These are phyloP conservation scores for Datura wrightii DNA, from an alignment of 257 asterid genomes.

Conservation along the genomic window DNA sequence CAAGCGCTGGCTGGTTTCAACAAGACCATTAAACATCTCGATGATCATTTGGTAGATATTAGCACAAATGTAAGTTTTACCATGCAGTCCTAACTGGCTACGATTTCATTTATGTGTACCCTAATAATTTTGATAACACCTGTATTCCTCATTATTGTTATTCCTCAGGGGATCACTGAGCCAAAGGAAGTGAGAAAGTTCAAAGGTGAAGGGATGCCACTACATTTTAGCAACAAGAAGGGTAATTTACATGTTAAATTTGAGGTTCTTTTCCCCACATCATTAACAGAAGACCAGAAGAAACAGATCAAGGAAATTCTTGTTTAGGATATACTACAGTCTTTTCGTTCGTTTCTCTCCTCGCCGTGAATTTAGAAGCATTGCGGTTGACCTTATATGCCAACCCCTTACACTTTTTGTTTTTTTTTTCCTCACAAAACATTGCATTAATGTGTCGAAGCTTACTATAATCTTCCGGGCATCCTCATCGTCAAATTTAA, in stretches of 20 bases:
- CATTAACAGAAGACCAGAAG: slow-evolving; percentile 81
- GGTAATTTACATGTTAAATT: slow-evolving; percentile 80
- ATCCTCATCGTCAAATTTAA: neutral
- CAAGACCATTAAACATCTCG: slow-evolving; percentile 86
- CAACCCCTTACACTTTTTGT: neutral
- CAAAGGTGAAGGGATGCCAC: slow-evolving; percentile 94
- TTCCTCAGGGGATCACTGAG: slow-evolving; percentile 71
- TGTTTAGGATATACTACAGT: slow-evolving; percentile 35
- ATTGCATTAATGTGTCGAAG: neutral
- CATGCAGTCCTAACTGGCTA: neutral
- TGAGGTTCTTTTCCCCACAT: slow-evolving; percentile 86
- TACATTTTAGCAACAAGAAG: slow-evolving; percentile 81
- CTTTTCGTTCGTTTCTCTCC: neutral
- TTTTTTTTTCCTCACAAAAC: neutral
- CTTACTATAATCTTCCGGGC: neutral
- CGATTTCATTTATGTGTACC: neutral
- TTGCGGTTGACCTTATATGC: neutral
- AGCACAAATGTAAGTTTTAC: slow-evolving; percentile 63
- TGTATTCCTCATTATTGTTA: neutral
- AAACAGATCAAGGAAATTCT: slow-evolving; percentile 71
- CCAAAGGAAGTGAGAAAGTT: slow-evolving; percentile 90
- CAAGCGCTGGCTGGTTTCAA: slow-evolving; percentile 97
- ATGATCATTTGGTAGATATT: slow-evolving; percentile 83
- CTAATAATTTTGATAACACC: neutral
- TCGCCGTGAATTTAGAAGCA: neutral